A percentile compares a stretch with the other conserved stretches of the same genome.
These are phyloP conservation scores for Rhododendron henanense DNA, from an alignment of 148 eudicot genomes.

Conservation along the genomic window DNA sequence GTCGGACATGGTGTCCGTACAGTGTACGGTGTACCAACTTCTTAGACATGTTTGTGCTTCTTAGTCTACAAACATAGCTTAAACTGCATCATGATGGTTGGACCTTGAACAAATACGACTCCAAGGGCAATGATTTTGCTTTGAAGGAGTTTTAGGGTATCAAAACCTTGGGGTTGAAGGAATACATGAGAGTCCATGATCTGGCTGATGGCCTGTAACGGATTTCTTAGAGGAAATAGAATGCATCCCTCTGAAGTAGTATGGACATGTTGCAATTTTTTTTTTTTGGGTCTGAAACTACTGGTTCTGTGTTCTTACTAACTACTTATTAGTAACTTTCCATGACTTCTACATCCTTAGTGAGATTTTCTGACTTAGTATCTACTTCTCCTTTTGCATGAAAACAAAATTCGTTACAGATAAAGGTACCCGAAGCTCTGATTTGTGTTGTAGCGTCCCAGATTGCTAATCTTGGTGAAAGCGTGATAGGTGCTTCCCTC, in stretches of 20 bases:
- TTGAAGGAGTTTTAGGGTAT: neutral
- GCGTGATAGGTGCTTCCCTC: slow-evolving; percentile 78
- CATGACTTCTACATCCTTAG: neutral
- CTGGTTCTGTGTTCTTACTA: neutral
- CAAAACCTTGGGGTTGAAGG: neutral
- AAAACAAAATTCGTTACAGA: slow-evolving; percentile 35
- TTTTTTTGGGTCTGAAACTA: neutral
- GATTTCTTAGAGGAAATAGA: neutral
- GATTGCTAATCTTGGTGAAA: slow-evolving; percentile 88
- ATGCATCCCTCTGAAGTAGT: neutral
- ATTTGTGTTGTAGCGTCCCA: slow-evolving; percentile 84
- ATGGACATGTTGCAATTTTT: neutral
- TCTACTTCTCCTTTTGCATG: slow-evolving; percentile 1
- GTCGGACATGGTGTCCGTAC: neutral
- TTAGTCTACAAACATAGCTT: neutral
- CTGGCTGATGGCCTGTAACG: neutral
- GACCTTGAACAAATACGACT: neutral
- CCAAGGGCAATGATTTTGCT: neutral
- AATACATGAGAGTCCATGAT: neutral
- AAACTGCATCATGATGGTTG: neutral
- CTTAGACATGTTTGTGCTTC: neutral
- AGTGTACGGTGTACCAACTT: neutral
- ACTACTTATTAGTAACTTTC: neutral
- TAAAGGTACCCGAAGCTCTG: slow-evolving; percentile 48
- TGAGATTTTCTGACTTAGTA: neutral